Conservation (phyloP, 257 asterid genomes). For the Solanum lignicaule region DNA sequence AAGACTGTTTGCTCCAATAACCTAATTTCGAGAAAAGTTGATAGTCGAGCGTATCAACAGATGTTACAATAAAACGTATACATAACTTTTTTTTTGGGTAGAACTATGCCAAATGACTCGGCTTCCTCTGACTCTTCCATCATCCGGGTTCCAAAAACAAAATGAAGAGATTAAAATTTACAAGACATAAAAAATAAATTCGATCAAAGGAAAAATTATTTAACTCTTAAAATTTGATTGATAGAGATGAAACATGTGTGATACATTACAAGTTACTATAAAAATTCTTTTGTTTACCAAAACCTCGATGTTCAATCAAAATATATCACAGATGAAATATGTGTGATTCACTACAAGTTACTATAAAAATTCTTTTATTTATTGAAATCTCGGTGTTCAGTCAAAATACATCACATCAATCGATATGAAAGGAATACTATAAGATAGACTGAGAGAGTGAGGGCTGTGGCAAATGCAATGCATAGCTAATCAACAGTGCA, state of each 20-base stretch:
- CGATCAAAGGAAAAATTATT: background rate
- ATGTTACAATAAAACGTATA: background rate
- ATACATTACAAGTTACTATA: background rate
- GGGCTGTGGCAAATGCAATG: slow-evolving; percentile 3
- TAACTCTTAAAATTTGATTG: background rate
- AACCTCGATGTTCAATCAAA: too few relatives aligned
- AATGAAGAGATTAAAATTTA: background rate
- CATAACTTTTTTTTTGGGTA: background rate
- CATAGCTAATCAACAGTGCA: slow-evolving; percentile 5
- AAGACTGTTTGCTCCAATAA: background rate
- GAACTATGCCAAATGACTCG: background rate
- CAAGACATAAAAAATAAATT: too few relatives aligned
- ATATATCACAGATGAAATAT: background rate
- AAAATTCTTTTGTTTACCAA: background rate
- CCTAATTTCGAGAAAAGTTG: background rate
- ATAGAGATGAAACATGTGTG: background rate
- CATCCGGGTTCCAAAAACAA: background rate
- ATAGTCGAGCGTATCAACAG: background rate
- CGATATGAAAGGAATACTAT: background rate
- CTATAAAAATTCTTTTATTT: background rate
- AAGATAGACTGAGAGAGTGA: background rate
- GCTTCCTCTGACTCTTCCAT: background rate
- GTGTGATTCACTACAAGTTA: background rate
- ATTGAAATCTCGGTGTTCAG: background rate
- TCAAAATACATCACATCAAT: background rate